Base-by-base conservation (phyloP, 352 stramenopile species). In the Phytopythium kandeliae region DNA sequence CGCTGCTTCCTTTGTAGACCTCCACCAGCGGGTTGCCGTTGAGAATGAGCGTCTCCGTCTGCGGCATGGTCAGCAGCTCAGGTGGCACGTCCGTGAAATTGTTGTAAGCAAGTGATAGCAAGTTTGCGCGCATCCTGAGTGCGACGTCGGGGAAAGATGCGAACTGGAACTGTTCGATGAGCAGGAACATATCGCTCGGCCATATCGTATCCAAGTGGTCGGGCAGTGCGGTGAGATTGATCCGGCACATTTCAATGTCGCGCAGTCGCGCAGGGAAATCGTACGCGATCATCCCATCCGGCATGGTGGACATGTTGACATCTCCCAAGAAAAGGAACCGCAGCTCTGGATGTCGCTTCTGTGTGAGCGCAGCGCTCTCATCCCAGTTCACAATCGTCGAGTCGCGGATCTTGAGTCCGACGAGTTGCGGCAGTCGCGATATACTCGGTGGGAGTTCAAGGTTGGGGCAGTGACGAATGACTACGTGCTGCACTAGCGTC, bases 401-500 rank as follows among this genome's bases (percentile, higher is more conserved):
- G n/a, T 70, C 51, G 50, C 61, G 63, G 4, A 74, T 34, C 17
- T 74, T 65, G 37, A 78, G 50, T 7, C 62, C 61, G 9, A 66
- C 55, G 13, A 74, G 41, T 16, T 63, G 54, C 5, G 33, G 26
- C 8, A 74, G 58, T 0, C 12, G 24, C 10, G 42, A 28, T 11
- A 76, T 15, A 15, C 48, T 46, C n/a, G 26, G 34, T 0, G 67
- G 63, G 7, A 72, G 55, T 24, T 59, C 41, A 6, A 76, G 46
- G 17, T 49, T 15, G 0, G 52, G 8, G 21, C 67, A 72, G 22
- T 62, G 30, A 10, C 51, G 57, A 49, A 67, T 63, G 11, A 55
- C 45, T 25, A 55, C 24, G 44, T 54, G 40, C 42, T 63, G 50
- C n/a, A 52, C 47, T 11, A 22, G 47, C 12, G 47, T 22, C 1